Base-by-base conservation (phyloP, 345 rosid species). In the Eucalyptus viminalis region DNA sequence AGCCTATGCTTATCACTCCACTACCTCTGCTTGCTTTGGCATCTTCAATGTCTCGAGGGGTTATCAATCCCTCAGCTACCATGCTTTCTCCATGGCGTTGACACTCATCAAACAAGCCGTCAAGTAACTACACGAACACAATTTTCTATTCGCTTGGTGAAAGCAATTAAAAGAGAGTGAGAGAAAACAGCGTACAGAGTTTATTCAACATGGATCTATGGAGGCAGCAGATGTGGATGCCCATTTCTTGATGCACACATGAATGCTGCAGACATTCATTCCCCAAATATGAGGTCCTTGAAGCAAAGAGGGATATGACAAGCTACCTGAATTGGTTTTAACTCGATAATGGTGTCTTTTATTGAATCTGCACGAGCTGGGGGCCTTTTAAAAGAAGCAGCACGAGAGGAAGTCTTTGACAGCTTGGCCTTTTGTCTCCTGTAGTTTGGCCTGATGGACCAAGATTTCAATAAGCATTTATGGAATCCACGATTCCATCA, bases 291-390 rank as follows among this genome's bases (percentile, higher is more conserved):
- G 34, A 58, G n/a, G 72, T 54, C 9, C 62, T 22, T 80, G 76
- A 81, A 80, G 58, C 80, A 60, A 47, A 76, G 54, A 69, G 72
- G 72, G 86, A 80, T n/a, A 9, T 83, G 6, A 87, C 22, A 80
- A 67, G n/a, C 29, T 92, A 98, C 99, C 92, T 96, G 95, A 31
- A 97, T 93, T 67, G 99, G 99, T 88, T 95, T 97, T 88, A 97
- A 88, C 86, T 98, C 99, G 87, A 95, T 88, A 91, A 94, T 86
- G 19, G 92, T 92, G 86, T 90, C 91, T 90, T 92, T 92, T 19
- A 96, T 86, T 86, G 99, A 97, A 89, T 67, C 87, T 44, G 91
- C 11, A 87, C 94, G 96, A 19, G 95, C 90, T 40, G 92, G 91
- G 88, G 93, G 90, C 65, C 88, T 89, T 90, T 89, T 94, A 56